Conservation (phyloP, 2,329 filamentous ascomycete genomes). For the Claviceps sp. region DNA sequence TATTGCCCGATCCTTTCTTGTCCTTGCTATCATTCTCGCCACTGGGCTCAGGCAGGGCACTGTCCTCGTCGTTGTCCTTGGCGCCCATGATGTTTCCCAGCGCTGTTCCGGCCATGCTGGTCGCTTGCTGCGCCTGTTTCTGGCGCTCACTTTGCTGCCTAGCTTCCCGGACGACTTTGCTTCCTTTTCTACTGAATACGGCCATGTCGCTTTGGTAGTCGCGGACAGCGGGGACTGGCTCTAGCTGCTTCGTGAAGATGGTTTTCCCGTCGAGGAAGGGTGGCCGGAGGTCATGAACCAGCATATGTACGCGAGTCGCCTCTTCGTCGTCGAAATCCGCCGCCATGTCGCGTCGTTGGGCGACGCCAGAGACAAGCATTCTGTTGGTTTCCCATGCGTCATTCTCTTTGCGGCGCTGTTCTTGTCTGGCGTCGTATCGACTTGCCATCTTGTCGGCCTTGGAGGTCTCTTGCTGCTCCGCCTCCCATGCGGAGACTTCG, state of each 20-base stretch:
- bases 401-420: slow-evolving; percentile 84
- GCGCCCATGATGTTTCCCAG: slow-evolving; percentile 92
- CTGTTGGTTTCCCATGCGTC: slow-evolving; percentile 98
- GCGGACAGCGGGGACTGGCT: slow-evolving; percentile 82
- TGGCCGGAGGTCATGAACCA: slow-evolving; percentile 86
- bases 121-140: slow-evolving; percentile 88
- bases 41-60: slow-evolving; percentile 61
- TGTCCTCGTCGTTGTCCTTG: slow-evolving; percentile 86
- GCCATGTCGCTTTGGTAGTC: slow-evolving; percentile 98
- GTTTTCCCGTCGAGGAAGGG: slow-evolving; percentile 91
- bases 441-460: slow-evolving; percentile 69
- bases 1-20: slow-evolving; percentile 41
- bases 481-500: slow-evolving; percentile 60
- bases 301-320: slow-evolving; percentile 71
- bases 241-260: slow-evolving; percentile 93
- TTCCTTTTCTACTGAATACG: slow-evolving; percentile 91
- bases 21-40: slow-evolving; percentile 49
- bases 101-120: slow-evolving; percentile 80
- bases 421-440: slow-evolving; percentile 52
- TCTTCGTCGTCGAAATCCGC: slow-evolving; percentile 88
- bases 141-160: slow-evolving; percentile 86
- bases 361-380: slow-evolving; percentile 93
- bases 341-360: slow-evolving; percentile 71
- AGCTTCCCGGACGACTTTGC: slow-evolving; percentile 80
- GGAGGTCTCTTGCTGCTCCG: slow-evolving; percentile 63